A percentile compares a stretch with the other conserved stretches of the same genome.
Conservation (phyloP, 768 basidiomycete genomes). For the Steccherinum ochraceum region DNA sequence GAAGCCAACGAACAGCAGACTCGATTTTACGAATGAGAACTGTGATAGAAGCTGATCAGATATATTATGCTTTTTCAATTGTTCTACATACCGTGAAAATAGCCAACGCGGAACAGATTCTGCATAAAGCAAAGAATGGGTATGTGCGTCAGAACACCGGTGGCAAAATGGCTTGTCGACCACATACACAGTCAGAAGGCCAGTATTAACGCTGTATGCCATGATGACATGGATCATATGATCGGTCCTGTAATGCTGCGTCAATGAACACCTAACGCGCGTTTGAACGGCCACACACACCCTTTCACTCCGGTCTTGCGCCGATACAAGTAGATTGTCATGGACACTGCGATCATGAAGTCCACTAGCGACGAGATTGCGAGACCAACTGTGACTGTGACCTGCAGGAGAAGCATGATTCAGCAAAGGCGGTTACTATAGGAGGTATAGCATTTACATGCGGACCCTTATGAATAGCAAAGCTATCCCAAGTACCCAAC, state of each 20-base stretch:
- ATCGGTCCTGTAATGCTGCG: not conserved
- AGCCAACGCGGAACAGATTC: not conserved
- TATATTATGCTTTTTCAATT: too few species aligned
- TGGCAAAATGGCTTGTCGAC: not conserved
- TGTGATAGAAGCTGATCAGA: too few species aligned
- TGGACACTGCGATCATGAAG: not conserved
- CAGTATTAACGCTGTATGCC: conserved; percentile 4
- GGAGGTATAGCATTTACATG: too few species aligned
- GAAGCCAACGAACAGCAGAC: conserved; percentile 4
- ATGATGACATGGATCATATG: conserved; percentile 1
- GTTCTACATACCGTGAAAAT: not conserved
- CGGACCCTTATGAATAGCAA: too few species aligned
- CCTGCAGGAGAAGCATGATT: too few species aligned
- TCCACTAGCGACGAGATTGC: not conserved
- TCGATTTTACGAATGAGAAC: not conserved
- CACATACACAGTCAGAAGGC: conserved; percentile 4
- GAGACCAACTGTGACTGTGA: not conserved
- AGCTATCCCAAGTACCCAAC: too few species aligned
- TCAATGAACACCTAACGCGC: not conserved
- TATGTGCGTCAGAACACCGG: too few species aligned
- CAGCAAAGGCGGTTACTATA: too few species aligned
- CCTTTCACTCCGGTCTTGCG: not conserved
- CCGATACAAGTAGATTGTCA: not conserved
- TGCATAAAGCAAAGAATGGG: not conserved
- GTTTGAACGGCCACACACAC: not conserved